A percentile compares a stretch with the other conserved stretches of the same genome.
phyloP scores from a whole-genome alignment of 805 yeast species.

The Candida saitoana region DNA sequence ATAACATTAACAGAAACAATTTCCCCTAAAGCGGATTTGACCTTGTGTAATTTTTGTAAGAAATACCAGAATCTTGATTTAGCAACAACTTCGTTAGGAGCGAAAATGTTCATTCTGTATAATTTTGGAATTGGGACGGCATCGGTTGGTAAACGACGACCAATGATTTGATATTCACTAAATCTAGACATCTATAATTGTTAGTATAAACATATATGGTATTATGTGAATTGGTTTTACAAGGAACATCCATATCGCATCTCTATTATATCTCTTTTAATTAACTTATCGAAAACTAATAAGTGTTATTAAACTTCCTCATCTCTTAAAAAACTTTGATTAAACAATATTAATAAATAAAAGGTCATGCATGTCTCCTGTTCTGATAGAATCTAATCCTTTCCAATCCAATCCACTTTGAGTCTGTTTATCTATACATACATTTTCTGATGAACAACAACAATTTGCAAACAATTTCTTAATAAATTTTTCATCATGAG shows the following conservation, averaged over 20 bases:
- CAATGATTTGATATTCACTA: conserved; percentile 99
- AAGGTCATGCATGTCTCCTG: too few relatives aligned
- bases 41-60: conserved; percentile 98
- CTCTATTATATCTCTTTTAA: too few relatives aligned
- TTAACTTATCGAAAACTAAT: too few relatives aligned
- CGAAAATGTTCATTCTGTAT: conserved; percentile 99
- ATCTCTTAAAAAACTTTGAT: too few relatives aligned
- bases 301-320: too few relatives aligned
- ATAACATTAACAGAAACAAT: conserved; percentile 88
- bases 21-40: conserved; percentile 99
- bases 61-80: conserved; percentile 99
- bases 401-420: too few relatives aligned
- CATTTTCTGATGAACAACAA: conserved; percentile 1
- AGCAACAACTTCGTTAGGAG: conserved; percentile 98
- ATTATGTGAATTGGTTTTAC: too few relatives aligned
- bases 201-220: conserved; percentile 18
- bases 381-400: too few relatives aligned
- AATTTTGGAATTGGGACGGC: conserved; percentile 99
- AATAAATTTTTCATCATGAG: conserved; percentile 1
- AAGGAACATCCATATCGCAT: too few relatives aligned
- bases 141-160: conserved; percentile 99
- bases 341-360: too few relatives aligned
- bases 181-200: conserved; percentile 75
- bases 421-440: conserved; percentile 1
- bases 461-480: neutral